Evolutionary conservation across 2,329 filamentous ascomycete species (phyloP).

Genomic region (Phyllosticta paracitricarpa): DNA sequence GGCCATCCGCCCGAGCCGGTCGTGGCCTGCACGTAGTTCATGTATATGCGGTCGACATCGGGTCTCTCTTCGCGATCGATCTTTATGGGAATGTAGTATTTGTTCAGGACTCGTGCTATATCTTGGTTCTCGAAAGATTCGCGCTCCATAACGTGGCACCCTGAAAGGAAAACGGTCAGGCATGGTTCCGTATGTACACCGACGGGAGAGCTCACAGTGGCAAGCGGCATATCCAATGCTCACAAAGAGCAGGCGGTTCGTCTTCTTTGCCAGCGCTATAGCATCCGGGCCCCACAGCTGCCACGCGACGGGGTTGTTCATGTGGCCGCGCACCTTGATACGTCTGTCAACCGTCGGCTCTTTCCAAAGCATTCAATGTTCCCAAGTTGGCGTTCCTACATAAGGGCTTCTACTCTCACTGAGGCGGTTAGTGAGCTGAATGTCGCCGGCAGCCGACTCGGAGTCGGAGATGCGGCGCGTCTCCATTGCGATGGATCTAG

Average conservation of each 20-base stretch:
- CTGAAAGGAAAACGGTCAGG: conserved; percentile 15
- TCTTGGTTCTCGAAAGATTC: conserved; percentile 82
- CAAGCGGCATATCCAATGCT: conserved; percentile 94
- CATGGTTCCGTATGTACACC: neutral
- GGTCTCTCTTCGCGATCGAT: conserved; percentile 90
- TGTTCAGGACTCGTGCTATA: conserved; percentile 73
- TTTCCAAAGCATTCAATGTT: neutral
- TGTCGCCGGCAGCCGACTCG: neutral
- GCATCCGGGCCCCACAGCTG: conserved; percentile 76
- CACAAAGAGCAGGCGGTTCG: conserved; percentile 84
- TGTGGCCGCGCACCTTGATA: conserved; percentile 58
- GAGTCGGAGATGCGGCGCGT: conserved; percentile 14
- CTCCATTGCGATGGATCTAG: conserved; percentile 20
- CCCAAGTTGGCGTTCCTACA: conserved; percentile 34
- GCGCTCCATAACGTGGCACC: conserved; percentile 75
- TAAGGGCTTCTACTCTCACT: conserved; percentile 56
- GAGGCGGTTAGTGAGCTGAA: conserved; percentile 39
- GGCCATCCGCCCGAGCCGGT: conserved; percentile 89
- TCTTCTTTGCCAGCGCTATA: conserved; percentile 62
- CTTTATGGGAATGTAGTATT: conserved; percentile 81
- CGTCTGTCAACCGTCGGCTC: conserved; percentile 11
- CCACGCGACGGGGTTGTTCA: conserved; percentile 80
- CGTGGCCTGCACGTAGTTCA: conserved; percentile 95
- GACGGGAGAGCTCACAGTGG: conserved; percentile 57
- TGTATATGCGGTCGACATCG: conserved; percentile 91